phyloP scores from a whole-genome alignment of 441 rosid genomes.

The Syzygium malaccense region DNA sequence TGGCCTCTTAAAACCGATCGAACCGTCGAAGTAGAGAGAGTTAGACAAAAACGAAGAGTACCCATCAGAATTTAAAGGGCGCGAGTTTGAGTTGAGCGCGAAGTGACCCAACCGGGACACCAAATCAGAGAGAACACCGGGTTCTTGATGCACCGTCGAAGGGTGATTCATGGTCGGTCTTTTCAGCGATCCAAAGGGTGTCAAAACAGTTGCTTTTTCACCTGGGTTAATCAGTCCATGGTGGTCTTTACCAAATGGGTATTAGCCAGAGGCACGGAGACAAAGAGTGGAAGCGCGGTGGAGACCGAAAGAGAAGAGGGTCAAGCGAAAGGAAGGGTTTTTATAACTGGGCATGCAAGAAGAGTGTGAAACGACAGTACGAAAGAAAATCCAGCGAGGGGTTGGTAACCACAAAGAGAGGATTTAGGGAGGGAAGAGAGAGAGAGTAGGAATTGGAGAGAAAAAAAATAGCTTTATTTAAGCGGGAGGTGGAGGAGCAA shows the following conservation, averaged over 20 bases:
- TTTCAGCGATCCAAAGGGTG: not conserved
- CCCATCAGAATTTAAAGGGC: slow-evolving; percentile 27
- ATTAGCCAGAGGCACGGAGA: not conserved
- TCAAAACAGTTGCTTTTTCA: not conserved
- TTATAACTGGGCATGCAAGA: slow-evolving; percentile 3
- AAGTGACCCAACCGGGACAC: slow-evolving; percentile 37
- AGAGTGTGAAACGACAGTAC: not conserved
- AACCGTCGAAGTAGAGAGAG: slow-evolving; percentile 36
- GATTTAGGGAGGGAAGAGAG: slow-evolving; percentile 3
- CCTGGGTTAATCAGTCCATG: slow-evolving; percentile 16
- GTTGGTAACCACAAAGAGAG: slow-evolving; percentile 23
- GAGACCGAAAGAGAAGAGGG: not conserved
- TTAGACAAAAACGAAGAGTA: slow-evolving; percentile 37
- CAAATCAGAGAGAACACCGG: slow-evolving; percentile 39
- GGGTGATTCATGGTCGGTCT: slow-evolving; percentile 45
- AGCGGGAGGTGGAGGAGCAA: not conserved
- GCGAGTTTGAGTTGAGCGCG: slow-evolving; percentile 30
- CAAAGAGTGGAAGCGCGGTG: not conserved
- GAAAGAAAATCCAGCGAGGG: slow-evolving; percentile 10
- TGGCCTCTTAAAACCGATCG: slow-evolving; percentile 22
- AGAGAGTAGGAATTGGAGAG: not conserved
- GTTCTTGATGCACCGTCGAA: slow-evolving; percentile 50
- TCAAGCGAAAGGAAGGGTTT: not conserved
- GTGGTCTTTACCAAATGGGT: slow-evolving; percentile 7
- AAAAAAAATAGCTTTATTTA: not conserved